Evolutionary conservation across 306 rosid species (phyloP).

Genomic region (Prunus fruticosa): DNA sequence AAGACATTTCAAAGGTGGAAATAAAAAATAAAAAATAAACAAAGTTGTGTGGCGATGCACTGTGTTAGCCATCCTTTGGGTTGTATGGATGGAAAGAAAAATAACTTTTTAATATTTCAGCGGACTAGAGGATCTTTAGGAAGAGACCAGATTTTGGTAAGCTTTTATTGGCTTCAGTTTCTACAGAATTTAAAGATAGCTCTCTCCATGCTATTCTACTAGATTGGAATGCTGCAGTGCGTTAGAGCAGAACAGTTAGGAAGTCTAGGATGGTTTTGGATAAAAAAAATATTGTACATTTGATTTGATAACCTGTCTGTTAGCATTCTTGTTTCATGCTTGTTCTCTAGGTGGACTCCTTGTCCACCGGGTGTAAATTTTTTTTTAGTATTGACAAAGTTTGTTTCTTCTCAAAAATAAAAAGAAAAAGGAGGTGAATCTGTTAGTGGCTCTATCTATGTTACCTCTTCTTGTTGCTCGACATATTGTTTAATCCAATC

Average conservation of each 20-base stretch:
- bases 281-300: no score
- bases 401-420: neutral
- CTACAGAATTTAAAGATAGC: no score
- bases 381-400: neutral
- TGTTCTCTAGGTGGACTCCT: neutral
- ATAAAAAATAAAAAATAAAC: no score
- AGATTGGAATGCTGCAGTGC: neutral
- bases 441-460: constrained; percentile 3
- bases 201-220: neutral
- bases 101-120: no score
- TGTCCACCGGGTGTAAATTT: neutral
- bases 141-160: no score
- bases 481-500: constrained; percentile 90
- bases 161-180: no score
- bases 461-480: constrained; percentile 80
- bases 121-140: no score
- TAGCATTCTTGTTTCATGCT: neutral
- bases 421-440: neutral
- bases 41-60: no score
- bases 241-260: neutral
- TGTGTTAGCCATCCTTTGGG: no score
- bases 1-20: no score
- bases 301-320: neutral
- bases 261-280: neutral
- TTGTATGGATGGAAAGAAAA: no score